These are phyloP conservation scores for Sarocladium oryzae DNA, from an alignment of 2,329 filamentous ascomycete species.

Conservation along the genomic window DNA sequence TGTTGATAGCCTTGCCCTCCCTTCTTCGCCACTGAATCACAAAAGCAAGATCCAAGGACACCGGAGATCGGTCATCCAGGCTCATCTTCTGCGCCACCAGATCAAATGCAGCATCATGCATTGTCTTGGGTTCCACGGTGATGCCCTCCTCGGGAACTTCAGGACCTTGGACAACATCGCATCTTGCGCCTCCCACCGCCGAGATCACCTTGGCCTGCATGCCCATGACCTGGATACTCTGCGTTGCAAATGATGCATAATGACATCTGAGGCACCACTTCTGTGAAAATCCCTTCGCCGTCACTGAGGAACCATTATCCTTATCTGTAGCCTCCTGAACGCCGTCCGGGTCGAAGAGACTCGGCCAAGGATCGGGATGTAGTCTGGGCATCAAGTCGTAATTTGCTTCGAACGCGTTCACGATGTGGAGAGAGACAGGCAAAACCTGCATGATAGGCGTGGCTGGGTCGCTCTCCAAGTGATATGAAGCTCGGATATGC, in stretches of 20 bases:
- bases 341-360: conserved; percentile 64
- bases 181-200: conserved; percentile 56
- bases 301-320: conserved; percentile 18
- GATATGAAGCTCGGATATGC: conserved; percentile 68
- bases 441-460: conserved; percentile 74
- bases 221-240: conserved; percentile 58
- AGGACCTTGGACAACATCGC: conserved; percentile 37
- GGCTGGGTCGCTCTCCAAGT: conserved; percentile 69
- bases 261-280: conserved; percentile 72
- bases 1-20: conserved; percentile 37
- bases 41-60: conserved; percentile 68
- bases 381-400: conserved; percentile 80
- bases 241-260: conserved; percentile 70
- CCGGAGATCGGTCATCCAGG: conserved; percentile 74
- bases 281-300: conserved; percentile 62
- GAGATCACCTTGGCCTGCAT: conserved; percentile 56
- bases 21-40: conserved; percentile 70
- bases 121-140: conserved; percentile 56
- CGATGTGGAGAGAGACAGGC: conserved; percentile 62
- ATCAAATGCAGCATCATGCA: conserved; percentile 66
- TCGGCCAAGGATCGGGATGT: conserved; percentile 76
- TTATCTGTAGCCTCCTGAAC: conserved; percentile 29
- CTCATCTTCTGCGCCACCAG: conserved; percentile 68
- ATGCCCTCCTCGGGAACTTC: conserved; percentile 34
- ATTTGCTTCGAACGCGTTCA: conserved; percentile 83